A percentile compares a stretch with the other conserved stretches of the same genome.
These are phyloP conservation scores for Saturnispora besseyi DNA, from an alignment of 805 yeast species.

Conservation along the genomic window DNA sequence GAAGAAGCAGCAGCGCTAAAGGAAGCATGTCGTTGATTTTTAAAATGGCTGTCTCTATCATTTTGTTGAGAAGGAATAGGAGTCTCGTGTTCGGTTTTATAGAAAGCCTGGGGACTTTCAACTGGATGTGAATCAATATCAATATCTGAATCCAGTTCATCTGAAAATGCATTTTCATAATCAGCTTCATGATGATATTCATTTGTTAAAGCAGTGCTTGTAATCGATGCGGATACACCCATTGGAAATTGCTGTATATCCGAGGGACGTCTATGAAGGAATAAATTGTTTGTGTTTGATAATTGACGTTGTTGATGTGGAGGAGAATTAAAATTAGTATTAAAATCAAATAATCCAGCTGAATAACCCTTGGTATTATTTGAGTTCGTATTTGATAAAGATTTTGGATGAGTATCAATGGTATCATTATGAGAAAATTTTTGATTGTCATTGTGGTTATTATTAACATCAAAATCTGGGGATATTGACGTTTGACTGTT, in stretches of 20 bases:
- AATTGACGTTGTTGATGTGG: neutral
- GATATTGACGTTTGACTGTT: conserved; percentile 6
- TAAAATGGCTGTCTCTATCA: conserved; percentile 9
- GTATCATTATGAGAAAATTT: neutral
- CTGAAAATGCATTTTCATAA: conserved; percentile 1
- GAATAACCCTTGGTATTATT: neutral
- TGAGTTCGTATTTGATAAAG: conserved; percentile 13
- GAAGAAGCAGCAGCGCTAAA: conserved; percentile 55
- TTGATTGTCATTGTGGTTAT: neutral
- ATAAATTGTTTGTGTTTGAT: conserved; percentile 1
- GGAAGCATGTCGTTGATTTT: conserved; percentile 43
- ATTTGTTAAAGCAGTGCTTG: neutral
- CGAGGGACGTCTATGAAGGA: neutral
- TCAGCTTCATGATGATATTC: neutral
- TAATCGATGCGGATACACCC: neutral
- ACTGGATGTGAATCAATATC: conserved; percentile 7
- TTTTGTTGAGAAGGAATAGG: neutral
- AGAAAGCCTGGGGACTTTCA: conserved; percentile 13
- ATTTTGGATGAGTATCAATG: neutral
- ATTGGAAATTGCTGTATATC: neutral
- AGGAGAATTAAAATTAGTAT: conserved; percentile 5
- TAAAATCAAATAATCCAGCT: conserved; percentile 5
- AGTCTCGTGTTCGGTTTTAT: conserved; percentile 1
- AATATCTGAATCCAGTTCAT: conserved; percentile 13
- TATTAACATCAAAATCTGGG: neutral